These are phyloP conservation scores for Iris pallida DNA, from an alignment of 116 monocot species.

Conservation along the genomic window DNA sequence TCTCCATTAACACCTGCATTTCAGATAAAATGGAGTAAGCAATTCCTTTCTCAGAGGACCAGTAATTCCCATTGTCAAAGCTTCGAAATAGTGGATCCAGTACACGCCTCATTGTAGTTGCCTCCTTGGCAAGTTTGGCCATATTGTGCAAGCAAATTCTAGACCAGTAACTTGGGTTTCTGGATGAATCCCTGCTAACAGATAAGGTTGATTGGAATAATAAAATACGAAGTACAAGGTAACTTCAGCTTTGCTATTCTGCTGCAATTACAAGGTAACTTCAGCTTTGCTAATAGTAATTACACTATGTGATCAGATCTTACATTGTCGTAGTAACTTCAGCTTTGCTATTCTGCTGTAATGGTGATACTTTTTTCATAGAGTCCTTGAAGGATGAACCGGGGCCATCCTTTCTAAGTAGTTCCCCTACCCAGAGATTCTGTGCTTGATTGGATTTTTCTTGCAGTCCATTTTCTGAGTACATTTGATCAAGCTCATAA, in stretches of 20 bases:
- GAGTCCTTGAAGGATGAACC: conserved; percentile 23
- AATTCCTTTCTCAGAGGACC: conserved; percentile 68
- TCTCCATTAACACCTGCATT: conserved; percentile 68
- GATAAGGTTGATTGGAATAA: conserved; percentile 5
- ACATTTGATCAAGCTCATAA: conserved; percentile 37
- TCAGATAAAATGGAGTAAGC: conserved; percentile 68
- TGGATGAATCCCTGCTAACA: conserved; percentile 38
- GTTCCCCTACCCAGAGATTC: conserved; percentile 11
- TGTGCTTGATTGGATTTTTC: conserved; percentile 14
- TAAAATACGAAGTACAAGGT: background rate
- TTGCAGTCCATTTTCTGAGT: conserved; percentile 26
- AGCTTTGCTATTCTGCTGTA: conserved; percentile 19
- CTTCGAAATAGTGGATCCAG: conserved; percentile 66
- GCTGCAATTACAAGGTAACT: no score
- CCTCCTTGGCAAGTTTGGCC: conserved; percentile 85
- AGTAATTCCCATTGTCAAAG: conserved; percentile 68
- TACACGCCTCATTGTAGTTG: conserved; percentile 85
- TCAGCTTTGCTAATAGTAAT: no score
- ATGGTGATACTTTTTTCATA: conserved; percentile 18
- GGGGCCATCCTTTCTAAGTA: conserved; percentile 12
- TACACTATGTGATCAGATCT: conserved; percentile 15
- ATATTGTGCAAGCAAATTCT: conserved; percentile 77
- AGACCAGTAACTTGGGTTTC: conserved; percentile 69
- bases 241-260: conserved; percentile 21
- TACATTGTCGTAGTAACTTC: conserved; percentile 35